Evolutionary conservation across 345 rosid species (phyloP), one percentile per base, ranked within the genome.

Genomic region (Rhizophora mangle): DNA sequence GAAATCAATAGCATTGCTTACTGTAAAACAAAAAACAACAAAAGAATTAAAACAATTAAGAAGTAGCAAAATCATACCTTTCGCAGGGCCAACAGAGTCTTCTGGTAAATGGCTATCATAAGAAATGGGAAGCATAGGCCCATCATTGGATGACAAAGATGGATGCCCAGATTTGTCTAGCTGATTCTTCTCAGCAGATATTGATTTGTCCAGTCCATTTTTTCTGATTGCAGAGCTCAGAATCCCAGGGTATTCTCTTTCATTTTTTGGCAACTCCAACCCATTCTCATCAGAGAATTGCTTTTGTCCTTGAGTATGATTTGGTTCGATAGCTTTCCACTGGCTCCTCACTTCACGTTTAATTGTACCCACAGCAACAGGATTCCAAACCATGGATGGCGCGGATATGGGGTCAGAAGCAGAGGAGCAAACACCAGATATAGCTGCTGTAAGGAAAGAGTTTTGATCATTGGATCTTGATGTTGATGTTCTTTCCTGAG

Each of bases 381-480:
- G 69, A 59, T 65, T 71, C 24, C 55, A 32, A 1, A 70, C 60
- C 69, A 55, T 53, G 21, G 83, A 72, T 26, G 78, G 74, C n/a
- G 79, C 79, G 72, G 75, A 63, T 60, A 85, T 78, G 61, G 79
- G 80, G 59, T 83, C 86, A 60, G 80, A 77, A 72, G 74, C 81
- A 60, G 80, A 73, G 56, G 87, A 74, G 63, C 56, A 60, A 47
- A 74, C 75, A 46, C 78, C 85, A 69, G 86, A 77, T 32, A 52
- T 78, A 27, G 82, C 61, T 36, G 77, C 61, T 47, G 71, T 54
- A 69, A 51, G 29, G 30, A 54, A 46, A 64, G 73, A 60, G 64
- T 69, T 53, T 58, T 68, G 72, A 47, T 60, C 61, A 59, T 60
- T 75, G 57, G 70, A 68, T 27, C 64, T 74, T 65, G 78, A 52